phyloP scores from a whole-genome alignment of 73 alveolate species.

The Paramecium biaurelia region DNA sequence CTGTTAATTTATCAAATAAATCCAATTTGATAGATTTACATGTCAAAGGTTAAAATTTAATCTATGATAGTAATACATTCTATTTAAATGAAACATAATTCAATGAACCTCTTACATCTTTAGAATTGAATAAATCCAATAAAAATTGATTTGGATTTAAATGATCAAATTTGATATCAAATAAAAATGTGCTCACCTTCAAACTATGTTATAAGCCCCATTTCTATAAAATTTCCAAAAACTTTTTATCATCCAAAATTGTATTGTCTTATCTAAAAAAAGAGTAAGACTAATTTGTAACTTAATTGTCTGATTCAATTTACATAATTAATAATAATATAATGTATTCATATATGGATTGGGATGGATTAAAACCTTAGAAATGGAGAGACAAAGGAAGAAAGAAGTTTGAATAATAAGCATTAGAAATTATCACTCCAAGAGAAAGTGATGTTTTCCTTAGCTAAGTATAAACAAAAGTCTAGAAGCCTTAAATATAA shows the following conservation, averaged over 20 bases:
- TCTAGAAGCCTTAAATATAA: not conserved
- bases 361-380: conserved; percentile 47
- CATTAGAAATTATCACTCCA: conserved; percentile 15
- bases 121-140: not conserved
- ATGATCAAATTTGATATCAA: conserved; percentile 33
- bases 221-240: not conserved
- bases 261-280: not conserved
- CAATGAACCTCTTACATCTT: not conserved
- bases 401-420: not conserved
- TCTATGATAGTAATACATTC: not conserved
- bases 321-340: not conserved
- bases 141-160: conserved; percentile 14
- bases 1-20: conserved; percentile 19
- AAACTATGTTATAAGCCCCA: conserved; percentile 19
- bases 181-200: not conserved
- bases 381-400: conserved; percentile 46
- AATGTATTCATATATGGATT: conserved; percentile 25
- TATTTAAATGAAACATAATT: not conserved
- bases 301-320: conserved; percentile 29
- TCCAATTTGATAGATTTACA: not conserved
- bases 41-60: not conserved
- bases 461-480: not conserved
- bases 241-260: not conserved
- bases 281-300: not conserved
- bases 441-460: not conserved